Conservation (phyloP, 306 rosid species). For the Comarum palustre region DNA sequence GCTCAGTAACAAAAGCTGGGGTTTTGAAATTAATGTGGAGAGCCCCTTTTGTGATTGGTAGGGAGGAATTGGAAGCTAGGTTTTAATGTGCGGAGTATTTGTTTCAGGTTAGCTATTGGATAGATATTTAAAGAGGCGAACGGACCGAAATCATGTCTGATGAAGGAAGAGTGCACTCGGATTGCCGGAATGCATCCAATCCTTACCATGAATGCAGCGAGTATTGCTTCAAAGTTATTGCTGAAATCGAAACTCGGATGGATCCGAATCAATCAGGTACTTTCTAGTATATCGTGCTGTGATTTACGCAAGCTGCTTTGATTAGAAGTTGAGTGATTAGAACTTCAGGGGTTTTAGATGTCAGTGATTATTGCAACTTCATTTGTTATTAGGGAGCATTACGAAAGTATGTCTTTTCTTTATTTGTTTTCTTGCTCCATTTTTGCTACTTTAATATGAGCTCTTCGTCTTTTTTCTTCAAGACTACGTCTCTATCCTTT, state of each 20-base stretch:
- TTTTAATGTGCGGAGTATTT: neutral
- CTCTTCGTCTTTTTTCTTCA: neutral
- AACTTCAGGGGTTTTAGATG: constrained; percentile 11
- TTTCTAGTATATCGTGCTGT: neutral
- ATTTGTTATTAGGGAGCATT: neutral
- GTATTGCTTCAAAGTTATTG: constrained; percentile 71
- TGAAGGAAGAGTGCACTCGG: constrained; percentile 77
- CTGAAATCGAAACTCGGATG: constrained; percentile 57
- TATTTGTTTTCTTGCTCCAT: neutral
- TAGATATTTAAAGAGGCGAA: constrained; percentile 1
- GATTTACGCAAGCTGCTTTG: neutral
- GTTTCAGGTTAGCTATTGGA: neutral
- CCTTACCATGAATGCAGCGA: constrained; percentile 87
- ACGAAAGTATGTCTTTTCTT: neutral
- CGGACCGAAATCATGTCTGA: constrained; percentile 42
- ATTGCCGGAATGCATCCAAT: constrained; percentile 84
- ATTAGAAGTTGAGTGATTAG: neutral
- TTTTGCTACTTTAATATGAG: neutral
- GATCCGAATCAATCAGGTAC: constrained; percentile 47
- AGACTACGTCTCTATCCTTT: neutral
- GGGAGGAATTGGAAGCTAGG: neutral
- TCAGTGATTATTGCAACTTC: neutral
- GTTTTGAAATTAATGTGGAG: neutral
- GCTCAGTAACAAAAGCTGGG: too few relatives aligned
- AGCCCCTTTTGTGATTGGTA: too few relatives aligned